Evolutionary conservation across 1,139 yeast species (phyloP).

Genomic region (Waltiozyma sp.): DNA sequence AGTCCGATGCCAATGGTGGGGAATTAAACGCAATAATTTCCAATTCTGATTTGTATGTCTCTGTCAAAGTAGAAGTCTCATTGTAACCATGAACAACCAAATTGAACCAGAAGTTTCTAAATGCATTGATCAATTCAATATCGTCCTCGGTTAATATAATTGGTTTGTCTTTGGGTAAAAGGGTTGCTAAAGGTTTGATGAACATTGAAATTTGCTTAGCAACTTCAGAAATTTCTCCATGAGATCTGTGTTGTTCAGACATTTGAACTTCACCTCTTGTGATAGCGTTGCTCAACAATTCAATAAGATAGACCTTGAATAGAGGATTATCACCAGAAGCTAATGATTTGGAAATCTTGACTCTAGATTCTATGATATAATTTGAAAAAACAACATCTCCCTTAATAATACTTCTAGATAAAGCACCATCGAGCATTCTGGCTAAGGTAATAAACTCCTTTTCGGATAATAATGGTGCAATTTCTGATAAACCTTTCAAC

Average conservation of each 20-base stretch:
- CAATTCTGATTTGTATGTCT: constrained; percentile 36
- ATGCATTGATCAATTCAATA: constrained; percentile 29
- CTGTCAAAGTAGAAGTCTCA: constrained; percentile 44
- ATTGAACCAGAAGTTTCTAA: constrained; percentile 91
- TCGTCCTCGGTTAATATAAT: constrained; percentile 25
- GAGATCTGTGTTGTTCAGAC: constrained; percentile 73
- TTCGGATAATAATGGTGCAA: constrained; percentile 42
- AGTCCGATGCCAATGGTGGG: constrained; percentile 88
- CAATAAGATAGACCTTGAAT: constrained; percentile 49
- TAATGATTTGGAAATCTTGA: constrained; percentile 39
- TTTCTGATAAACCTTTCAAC: constrained; percentile 37
- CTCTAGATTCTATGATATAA: constrained; percentile 37
- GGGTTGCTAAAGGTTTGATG: constrained; percentile 63
- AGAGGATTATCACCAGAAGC: constrained; percentile 32
- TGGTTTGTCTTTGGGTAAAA: constrained; percentile 49
- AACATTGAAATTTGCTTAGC: constrained; percentile 64
- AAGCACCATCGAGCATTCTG: constrained; percentile 32
- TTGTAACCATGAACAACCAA: constrained; percentile 86
- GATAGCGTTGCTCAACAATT: constrained; percentile 55
- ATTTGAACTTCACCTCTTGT: constrained; percentile 77
- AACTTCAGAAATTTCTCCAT: constrained; percentile 63
- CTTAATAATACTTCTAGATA: constrained; percentile 21
- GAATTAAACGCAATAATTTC: constrained; percentile 73
- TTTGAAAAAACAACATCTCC: constrained; percentile 24
- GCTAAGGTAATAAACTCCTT: constrained; percentile 40